Percentiles rank a stretch among this genome's conserved stretches.
These are phyloP conservation scores for Lichina pygmaea DNA, from an alignment of 495 filamentous ascomycete species.

Conservation along the genomic window DNA sequence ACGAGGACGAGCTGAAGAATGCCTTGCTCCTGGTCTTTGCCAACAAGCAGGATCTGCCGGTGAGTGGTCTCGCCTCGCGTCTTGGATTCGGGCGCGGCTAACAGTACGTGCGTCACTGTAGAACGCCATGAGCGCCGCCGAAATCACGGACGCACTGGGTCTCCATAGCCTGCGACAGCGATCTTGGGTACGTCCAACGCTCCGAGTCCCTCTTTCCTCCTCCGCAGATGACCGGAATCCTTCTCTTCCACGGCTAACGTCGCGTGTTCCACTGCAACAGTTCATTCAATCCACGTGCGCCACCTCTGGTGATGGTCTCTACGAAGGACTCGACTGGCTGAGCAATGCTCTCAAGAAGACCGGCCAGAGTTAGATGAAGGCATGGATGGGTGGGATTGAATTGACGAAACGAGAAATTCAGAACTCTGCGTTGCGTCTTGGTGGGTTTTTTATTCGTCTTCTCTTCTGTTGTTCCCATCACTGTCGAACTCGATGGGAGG, in stretches of 20 bases:
- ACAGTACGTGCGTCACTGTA: conserved; percentile 11
- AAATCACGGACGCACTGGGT: conserved; percentile 99
- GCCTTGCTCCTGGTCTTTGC: conserved; percentile 94
- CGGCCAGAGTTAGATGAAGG: conserved; percentile 37
- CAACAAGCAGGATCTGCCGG: conserved; percentile 99
- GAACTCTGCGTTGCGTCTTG: neutral
- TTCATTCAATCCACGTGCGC: conserved; percentile 99
- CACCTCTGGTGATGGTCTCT: conserved; percentile 97
- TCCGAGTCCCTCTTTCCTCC: neutral
- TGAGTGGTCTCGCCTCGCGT: conserved; percentile 20
- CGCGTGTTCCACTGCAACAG: conserved; percentile 17
- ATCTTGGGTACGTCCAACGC: conserved; percentile 61
- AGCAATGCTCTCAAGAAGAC: conserved; percentile 83
- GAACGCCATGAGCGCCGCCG: conserved; percentile 98
- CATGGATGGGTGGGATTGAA: neutral
- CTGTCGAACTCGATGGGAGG: no score
- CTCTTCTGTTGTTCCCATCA: neutral
- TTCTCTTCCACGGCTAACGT: no score
- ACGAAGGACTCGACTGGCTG: conserved; percentile 99
- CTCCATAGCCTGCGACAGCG: conserved; percentile 95
- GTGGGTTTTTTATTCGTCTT: neutral
- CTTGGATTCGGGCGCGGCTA: neutral
- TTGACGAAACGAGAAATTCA: neutral
- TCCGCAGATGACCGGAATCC: conserved; percentile 4
- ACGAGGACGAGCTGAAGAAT: conserved; percentile 97